Conservation (phyloP, 164 flowering plant species). For the Platanus orientalis region DNA sequence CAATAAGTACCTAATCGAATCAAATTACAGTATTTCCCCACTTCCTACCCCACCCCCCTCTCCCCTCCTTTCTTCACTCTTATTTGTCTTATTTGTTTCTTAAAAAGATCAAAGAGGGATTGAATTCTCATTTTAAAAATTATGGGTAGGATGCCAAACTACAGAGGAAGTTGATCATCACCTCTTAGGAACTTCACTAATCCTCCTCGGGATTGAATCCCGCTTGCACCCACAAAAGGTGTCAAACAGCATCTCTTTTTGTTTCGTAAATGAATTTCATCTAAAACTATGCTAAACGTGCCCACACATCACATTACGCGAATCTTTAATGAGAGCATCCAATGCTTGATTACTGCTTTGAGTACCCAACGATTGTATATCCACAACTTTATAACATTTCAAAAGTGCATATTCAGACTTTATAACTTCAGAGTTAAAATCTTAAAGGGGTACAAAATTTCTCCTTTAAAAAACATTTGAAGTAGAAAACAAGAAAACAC, state of each 20-base stretch:
- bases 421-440: neutral
- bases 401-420: neutral
- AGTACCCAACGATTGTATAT: neutral
- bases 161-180: too few species aligned
- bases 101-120: too few species aligned
- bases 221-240: conserved; percentile 37
- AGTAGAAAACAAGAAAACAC: too few species aligned
- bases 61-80: too few species aligned
- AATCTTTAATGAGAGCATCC: conserved; percentile 35
- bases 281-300: conserved; percentile 14
- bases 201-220: conserved; percentile 47
- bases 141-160: too few species aligned
- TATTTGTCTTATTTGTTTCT: too few species aligned
- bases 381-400: neutral
- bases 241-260: conserved; percentile 21
- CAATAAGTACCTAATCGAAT: too few species aligned
- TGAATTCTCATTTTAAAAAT: too few species aligned
- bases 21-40: too few species aligned
- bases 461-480: neutral
- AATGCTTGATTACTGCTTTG: conserved; percentile 31
- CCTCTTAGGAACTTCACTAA: too few species aligned
- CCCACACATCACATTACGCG: conserved; percentile 9
- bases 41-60: too few species aligned
- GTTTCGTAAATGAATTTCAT: conserved; percentile 5
- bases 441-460: neutral